Conservation (phyloP, 2,329 filamentous ascomycete genomes). For the Coniosporium tulheliwenetii region DNA sequence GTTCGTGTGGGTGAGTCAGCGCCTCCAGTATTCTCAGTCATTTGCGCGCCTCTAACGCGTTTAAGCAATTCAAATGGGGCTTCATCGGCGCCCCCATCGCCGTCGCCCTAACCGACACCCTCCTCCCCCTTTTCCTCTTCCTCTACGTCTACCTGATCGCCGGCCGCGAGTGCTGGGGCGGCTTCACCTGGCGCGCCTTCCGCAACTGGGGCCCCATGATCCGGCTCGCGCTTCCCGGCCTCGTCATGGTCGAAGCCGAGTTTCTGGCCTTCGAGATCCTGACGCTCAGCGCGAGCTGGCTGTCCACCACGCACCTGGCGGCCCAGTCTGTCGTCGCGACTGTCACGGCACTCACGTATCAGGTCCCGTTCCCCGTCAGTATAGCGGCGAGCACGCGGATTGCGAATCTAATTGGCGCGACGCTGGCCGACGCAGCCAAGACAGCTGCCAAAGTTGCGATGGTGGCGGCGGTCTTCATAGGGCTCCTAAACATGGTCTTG, state of each 20-base stretch:
- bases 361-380: constrained; percentile 81
- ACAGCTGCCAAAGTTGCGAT: constrained; percentile 67
- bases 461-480: constrained; percentile 51
- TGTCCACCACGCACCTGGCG: constrained; percentile 65
- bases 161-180: constrained; percentile 66
- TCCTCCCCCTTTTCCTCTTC: constrained; percentile 58
- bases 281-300: constrained; percentile 65
- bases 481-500: constrained; percentile 60
- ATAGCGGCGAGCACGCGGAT: constrained; percentile 81
- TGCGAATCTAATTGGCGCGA: constrained; percentile 83
- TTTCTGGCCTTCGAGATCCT: constrained; percentile 87
- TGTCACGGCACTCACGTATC: constrained; percentile 66
- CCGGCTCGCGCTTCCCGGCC: constrained; percentile 68
- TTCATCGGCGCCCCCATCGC: constrained; percentile 72
- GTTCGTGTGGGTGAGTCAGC: constrained; percentile 50
- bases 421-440: constrained; percentile 64
- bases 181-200: constrained; percentile 54
- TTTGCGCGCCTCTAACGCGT: not conserved
- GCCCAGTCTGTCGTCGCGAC: constrained; percentile 78
- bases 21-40: not conserved
- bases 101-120: constrained; percentile 57
- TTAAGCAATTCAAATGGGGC: constrained; percentile 17
- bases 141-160: constrained; percentile 58
- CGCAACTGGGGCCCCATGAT: constrained; percentile 76
- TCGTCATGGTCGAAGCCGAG: constrained; percentile 90